Base-by-base conservation (phyloP, 176 grass and related monocot species). In the Ananas comosus region DNA sequence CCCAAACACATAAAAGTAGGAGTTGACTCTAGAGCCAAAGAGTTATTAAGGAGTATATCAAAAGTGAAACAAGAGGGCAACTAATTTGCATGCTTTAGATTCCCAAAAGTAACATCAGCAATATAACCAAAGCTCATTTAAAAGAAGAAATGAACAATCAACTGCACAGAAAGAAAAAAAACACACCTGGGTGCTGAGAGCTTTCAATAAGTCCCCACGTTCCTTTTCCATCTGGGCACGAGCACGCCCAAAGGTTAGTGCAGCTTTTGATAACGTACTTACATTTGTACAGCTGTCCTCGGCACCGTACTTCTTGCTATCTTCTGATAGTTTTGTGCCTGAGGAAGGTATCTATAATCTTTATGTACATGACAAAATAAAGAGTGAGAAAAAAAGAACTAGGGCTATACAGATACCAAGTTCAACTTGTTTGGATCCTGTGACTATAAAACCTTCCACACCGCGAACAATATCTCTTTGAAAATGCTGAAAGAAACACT, bases 391-490 rank as follows among this genome's bases (percentile, higher is more conserved):
- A 61, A 53, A 59, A 53, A 53, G 49, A 63, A 50, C 13, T n/a
- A 74, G 16, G 27, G 64, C 52, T 9, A 7, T 21, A 17, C 21
- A 29, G 12, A 50, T 83, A 92, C 93, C 93, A 80, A 97, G 86
- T 73, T 97, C 93, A 51, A 97, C 80, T 92, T 92, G 89, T 74
- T 92, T 97, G 64, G 86, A 97, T 64, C 89, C 89, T 29, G 89
- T 90, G 51, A 97, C 82, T 72, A 97, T 97, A 74, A 88, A 97
- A 16, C 89, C 93, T 67, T 97, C 93, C 67, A 97, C 84, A 48
- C 89, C 86, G 48, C 89, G 86, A 61, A 97, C 93, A 70, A 97
- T 78, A 72, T 97, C 93, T 72, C 89, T 92, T 97, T 97, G 93
- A 70, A 92, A 97, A 92, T 90, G 89, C 93, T 97, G 82, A 68